Conservation (phyloP, 108 stramenopile genomes). For the Skeletonema marinoi region DNA sequence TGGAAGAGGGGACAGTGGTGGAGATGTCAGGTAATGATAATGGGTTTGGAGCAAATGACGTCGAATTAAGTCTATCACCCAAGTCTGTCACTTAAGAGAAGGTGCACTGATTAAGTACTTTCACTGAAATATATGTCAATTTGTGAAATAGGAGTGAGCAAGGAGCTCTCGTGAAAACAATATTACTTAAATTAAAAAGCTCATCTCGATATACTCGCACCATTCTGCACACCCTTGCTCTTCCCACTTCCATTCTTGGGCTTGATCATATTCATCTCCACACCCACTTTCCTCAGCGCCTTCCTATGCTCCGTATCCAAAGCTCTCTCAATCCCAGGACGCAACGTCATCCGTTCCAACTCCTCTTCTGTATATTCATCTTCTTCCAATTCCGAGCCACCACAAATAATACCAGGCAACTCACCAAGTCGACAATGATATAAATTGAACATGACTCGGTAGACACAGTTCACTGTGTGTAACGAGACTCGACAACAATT, state of each 20-base stretch:
- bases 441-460: conserved; percentile 38
- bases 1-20: conserved; percentile 8
- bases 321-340: conserved; percentile 49
- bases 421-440: conserved; percentile 54
- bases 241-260: conserved; percentile 4
- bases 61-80: background rate
- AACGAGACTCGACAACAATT: conserved; percentile 48
- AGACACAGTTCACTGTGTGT: conserved; percentile 19
- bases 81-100: background rate
- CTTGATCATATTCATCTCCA: conserved; percentile 43
- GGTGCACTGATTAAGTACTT: background rate
- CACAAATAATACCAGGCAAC: conserved; percentile 31
- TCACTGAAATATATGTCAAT: background rate
- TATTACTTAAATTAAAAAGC: background rate
- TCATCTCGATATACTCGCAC: conserved; percentile 2
- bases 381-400: conserved; percentile 23
- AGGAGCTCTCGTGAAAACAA: background rate
- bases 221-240: background rate
- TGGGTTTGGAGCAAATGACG: background rate
- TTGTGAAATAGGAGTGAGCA: background rate
- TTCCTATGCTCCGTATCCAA: conserved; percentile 51
- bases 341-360: conserved; percentile 44
- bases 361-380: conserved; percentile 52
- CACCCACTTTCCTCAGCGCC: conserved; percentile 41
- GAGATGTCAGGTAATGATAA: background rate